These are phyloP conservation scores for Plenodomus tracheiphilus DNA, from an alignment of 2,329 filamentous ascomycete genomes.

Conservation along the genomic window DNA sequence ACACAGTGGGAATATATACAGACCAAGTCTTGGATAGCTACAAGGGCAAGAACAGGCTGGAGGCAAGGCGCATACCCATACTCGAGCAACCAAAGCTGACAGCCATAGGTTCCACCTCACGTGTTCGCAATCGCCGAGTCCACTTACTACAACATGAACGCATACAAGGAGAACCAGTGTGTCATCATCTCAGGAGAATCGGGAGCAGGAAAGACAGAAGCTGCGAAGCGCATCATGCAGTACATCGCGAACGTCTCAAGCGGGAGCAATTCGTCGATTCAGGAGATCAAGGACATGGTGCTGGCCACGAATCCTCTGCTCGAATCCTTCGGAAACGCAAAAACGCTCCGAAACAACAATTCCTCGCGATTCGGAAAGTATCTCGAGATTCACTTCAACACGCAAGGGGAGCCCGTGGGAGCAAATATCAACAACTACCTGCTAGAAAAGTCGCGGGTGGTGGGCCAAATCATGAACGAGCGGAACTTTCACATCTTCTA, in stretches of 20 bases:
- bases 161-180: constrained; percentile 98
- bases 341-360: constrained; percentile 98
- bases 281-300: constrained; percentile 99
- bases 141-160: constrained; percentile 99
- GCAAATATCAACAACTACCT: constrained; percentile 99
- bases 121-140: constrained; percentile 97
- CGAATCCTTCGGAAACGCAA: constrained; percentile 97
- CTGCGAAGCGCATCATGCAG: constrained; percentile 98
- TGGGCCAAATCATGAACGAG: constrained; percentile 93
- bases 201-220: constrained; percentile 96
- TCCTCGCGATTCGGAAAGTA: constrained; percentile 99
- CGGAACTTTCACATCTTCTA: constrained; percentile 99
- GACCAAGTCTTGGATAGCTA: constrained; percentile 92
- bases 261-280: constrained; percentile 79
- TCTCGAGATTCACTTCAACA: constrained; percentile 94
- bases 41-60: constrained; percentile 93
- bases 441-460: constrained; percentile 91
- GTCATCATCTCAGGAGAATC: constrained; percentile 99
- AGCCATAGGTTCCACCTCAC: constrained; percentile 72
- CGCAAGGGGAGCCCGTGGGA: constrained; percentile 86
- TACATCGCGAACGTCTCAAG: constrained; percentile 98
- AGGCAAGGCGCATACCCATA: constrained; percentile 48
- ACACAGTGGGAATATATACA: constrained; percentile 88
- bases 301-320: constrained; percentile 95
- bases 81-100: constrained; percentile 16